Conservation (phyloP, 306 rosid species). For the Begonia peltatifolia region DNA sequence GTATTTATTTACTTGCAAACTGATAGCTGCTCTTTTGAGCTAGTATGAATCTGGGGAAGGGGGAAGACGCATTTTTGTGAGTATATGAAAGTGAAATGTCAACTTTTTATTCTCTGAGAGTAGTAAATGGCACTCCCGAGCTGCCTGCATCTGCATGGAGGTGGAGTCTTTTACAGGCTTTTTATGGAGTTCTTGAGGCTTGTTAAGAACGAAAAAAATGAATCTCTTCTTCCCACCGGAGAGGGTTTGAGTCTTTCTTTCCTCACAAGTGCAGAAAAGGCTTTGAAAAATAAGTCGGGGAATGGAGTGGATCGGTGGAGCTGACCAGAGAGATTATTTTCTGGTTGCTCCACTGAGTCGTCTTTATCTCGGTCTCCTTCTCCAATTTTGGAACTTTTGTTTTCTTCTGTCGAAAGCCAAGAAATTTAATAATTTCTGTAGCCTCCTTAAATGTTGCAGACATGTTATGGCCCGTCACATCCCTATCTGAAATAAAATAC, state of each 20-base stretch:
- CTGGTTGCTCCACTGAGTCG: constrained; percentile 23
- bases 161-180: not conserved
- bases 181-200: not conserved
- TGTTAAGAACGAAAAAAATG: too few relatives aligned
- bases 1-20: constrained; percentile 9
- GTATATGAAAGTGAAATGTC: constrained; percentile 7
- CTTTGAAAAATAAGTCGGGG: not conserved
- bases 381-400: constrained; percentile 2
- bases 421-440: constrained; percentile 11
- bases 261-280: not conserved
- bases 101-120: not conserved
- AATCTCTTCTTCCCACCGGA: too few relatives aligned
- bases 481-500: constrained; percentile 3
- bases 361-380: constrained; percentile 12
- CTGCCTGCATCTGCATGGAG: not conserved
- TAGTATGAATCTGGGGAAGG: not conserved
- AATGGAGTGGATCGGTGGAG: constrained; percentile 8
- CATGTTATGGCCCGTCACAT: constrained; percentile 9
- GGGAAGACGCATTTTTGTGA: not conserved
- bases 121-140: not conserved
- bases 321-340: constrained; percentile 1
- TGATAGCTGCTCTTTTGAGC: too few relatives aligned
- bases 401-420: constrained; percentile 6
- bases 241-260: too few relatives aligned
- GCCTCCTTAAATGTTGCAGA: constrained; percentile 13